Percentiles rank a stretch among this genome's conserved stretches.
Evolutionary conservation across 495 filamentous ascomycete species (phyloP).

Genomic region (Lichenothelia convexa): DNA sequence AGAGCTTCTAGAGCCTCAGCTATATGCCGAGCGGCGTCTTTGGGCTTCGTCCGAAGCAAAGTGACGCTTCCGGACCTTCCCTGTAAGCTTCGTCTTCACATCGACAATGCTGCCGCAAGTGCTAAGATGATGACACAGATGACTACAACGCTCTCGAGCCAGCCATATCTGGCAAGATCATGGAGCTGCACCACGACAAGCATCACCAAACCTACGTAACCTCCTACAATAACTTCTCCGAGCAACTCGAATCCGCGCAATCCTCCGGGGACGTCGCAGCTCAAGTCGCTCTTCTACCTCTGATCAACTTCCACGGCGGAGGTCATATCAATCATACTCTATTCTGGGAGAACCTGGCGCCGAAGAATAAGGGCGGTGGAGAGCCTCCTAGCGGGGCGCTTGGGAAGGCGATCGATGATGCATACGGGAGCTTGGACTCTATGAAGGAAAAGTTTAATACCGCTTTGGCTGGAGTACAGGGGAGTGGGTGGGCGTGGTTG

Average conservation of each 20-base stretch:
- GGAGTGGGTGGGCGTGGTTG: slow-evolving; percentile 89
- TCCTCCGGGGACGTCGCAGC: slow-evolving; percentile 38
- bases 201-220: slow-evolving; percentile 70
- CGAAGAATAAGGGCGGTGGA: slow-evolving; percentile 52
- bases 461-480: slow-evolving; percentile 75
- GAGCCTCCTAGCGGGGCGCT: slow-evolving; percentile 53
- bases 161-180: slow-evolving; percentile 88
- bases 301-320: slow-evolving; percentile 93
- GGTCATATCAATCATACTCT: slow-evolving; percentile 85
- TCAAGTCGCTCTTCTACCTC: slow-evolving; percentile 63
- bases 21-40: too few relatives aligned
- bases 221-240: slow-evolving; percentile 44
- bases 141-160: slow-evolving; percentile 66
- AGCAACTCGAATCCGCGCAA: slow-evolving; percentile 42
- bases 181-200: slow-evolving; percentile 77
- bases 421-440: slow-evolving; percentile 53
- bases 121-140: too few relatives aligned
- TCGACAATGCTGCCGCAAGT: too few relatives aligned
- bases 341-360: slow-evolving; percentile 87
- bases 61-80: slow-evolving; percentile 86
- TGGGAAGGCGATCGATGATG: slow-evolving; percentile 50
- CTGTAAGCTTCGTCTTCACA: slow-evolving; percentile 38
- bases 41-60: slow-evolving; percentile 69
- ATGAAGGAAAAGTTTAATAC: slow-evolving; percentile 64
- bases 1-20: too few relatives aligned